Percentiles rank a stretch among this genome's conserved stretches.
Evolutionary conservation across 2,329 filamentous ascomycete species (phyloP).

Genomic region (Apiospora hydei): DNA sequence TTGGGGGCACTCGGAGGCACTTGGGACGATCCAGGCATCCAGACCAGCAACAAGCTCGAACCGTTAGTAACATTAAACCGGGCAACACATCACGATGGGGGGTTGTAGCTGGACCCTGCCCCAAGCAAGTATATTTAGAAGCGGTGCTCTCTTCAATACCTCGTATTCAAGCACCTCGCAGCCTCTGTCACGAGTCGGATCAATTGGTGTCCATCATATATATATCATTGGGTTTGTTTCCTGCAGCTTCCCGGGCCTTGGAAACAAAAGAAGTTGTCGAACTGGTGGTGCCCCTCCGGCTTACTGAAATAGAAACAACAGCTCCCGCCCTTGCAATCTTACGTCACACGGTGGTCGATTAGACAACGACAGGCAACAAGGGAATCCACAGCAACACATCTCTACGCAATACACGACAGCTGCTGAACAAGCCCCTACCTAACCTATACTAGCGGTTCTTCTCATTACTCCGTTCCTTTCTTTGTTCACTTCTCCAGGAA

Average conservation of each 20-base stretch:
- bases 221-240: neutral
- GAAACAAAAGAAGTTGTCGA: constrained; percentile 5
- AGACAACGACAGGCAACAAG: constrained; percentile 8
- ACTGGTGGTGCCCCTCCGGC: constrained; percentile 2
- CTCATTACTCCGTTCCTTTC: neutral
- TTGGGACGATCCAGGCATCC: constrained; percentile 6
- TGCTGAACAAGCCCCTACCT: neutral
- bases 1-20: neutral
- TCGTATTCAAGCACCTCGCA: neutral
- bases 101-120: neutral
- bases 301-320: neutral
- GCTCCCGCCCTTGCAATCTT: constrained; percentile 5
- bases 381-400: constrained; percentile 6
- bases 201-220: neutral
- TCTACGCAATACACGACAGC: constrained; percentile 1
- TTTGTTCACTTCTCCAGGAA: neutral
- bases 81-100: constrained; percentile 5
- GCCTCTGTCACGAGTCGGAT: neutral
- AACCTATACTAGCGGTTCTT: neutral
- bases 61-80: neutral
- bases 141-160: neutral
- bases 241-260: neutral
- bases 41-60: constrained; percentile 8
- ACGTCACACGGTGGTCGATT: neutral
- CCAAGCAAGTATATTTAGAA: constrained; percentile 6